phyloP scores from a whole-genome alignment of 495 filamentous ascomycete species.

The Tuber indicum region DNA sequence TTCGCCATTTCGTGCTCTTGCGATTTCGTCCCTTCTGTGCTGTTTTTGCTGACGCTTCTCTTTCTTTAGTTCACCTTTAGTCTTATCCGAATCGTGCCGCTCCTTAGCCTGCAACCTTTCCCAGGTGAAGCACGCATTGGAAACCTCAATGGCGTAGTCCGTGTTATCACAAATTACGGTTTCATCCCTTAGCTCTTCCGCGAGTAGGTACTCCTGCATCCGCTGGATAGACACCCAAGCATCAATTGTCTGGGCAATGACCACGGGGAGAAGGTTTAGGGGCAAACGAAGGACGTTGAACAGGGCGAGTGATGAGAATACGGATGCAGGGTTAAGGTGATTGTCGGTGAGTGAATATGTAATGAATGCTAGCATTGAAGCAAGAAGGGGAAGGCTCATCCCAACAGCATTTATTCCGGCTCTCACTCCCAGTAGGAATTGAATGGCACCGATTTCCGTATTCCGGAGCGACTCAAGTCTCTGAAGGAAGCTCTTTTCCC shows the following conservation, averaged over 20 bases:
- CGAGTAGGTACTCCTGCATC: slow-evolving; percentile 77
- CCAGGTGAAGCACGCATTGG: slow-evolving; percentile 83
- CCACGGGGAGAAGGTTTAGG: slow-evolving; percentile 76
- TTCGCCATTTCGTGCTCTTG: slow-evolving; percentile 37
- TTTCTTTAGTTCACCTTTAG: slow-evolving; percentile 39
- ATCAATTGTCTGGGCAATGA: slow-evolving; percentile 83
- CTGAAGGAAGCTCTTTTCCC: slow-evolving; percentile 80
- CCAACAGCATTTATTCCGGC: slow-evolving; percentile 76
- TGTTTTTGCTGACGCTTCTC: slow-evolving; percentile 48
- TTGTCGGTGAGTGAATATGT: slow-evolving; percentile 76
- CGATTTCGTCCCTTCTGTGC: slow-evolving; percentile 41
- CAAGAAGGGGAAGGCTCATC: slow-evolving; percentile 77
- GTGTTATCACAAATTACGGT: slow-evolving; percentile 56
- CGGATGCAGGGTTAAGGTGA: slow-evolving; percentile 60
- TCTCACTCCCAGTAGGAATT: slow-evolving; percentile 69
- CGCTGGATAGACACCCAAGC: slow-evolving; percentile 76
- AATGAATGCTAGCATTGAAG: slow-evolving; percentile 92
- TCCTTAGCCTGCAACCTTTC: slow-evolving; percentile 59
- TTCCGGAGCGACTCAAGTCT: slow-evolving; percentile 64
- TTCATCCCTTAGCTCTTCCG: slow-evolving; percentile 78
- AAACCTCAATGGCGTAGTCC: slow-evolving; percentile 63
- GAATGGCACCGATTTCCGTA: slow-evolving; percentile 70
- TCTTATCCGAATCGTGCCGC: slow-evolving; percentile 41
- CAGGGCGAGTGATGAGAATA: slow-evolving; percentile 88
- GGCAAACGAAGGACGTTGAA: slow-evolving; percentile 90